Conservation (phyloP, 2,329 filamentous ascomycete genomes). For the Hawksworthiomyces lignivorus region DNA sequence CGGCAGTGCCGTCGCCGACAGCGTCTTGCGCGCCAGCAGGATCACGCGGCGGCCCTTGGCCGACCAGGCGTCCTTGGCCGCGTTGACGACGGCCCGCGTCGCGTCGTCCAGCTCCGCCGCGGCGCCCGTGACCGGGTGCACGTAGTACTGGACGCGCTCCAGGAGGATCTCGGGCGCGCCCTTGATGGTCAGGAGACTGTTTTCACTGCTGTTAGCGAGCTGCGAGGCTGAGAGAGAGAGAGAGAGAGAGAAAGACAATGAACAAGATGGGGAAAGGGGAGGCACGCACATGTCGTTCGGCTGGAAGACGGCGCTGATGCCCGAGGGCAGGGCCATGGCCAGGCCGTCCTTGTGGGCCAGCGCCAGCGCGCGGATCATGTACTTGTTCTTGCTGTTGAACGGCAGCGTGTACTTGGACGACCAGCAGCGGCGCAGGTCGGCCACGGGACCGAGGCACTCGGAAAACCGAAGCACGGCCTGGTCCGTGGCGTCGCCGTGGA, state of each 20-base stretch:
- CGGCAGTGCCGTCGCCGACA: conserved; percentile 33
- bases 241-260: no score
- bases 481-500: conserved; percentile 71
- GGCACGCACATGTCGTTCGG: conserved; percentile 29
- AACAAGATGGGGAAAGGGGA: no score
- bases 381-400: conserved; percentile 82
- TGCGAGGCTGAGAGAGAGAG: no score
- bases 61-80: conserved; percentile 61
- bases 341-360: conserved; percentile 30
- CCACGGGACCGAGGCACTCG: conserved; percentile 53
- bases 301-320: conserved; percentile 27
- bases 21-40: conserved; percentile 53
- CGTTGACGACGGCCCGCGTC: conserved; percentile 41
- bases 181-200: conserved; percentile 70
- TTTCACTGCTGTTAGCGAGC: no score
- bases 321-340: conserved; percentile 28
- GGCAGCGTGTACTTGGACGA: conserved; percentile 59
- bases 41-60: conserved; percentile 60
- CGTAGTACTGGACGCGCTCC: conserved; percentile 50
- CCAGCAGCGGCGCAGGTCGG: conserved; percentile 55
- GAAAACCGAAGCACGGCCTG: conserved; percentile 66
- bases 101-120: conserved; percentile 39
- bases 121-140: conserved; percentile 45
- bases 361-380: conserved; percentile 60
- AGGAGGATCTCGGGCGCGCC: conserved; percentile 70